These are phyloP conservation scores for Amesomyces nigricolor DNA, from an alignment of 2,329 filamentous ascomycete species.

Conservation along the genomic window DNA sequence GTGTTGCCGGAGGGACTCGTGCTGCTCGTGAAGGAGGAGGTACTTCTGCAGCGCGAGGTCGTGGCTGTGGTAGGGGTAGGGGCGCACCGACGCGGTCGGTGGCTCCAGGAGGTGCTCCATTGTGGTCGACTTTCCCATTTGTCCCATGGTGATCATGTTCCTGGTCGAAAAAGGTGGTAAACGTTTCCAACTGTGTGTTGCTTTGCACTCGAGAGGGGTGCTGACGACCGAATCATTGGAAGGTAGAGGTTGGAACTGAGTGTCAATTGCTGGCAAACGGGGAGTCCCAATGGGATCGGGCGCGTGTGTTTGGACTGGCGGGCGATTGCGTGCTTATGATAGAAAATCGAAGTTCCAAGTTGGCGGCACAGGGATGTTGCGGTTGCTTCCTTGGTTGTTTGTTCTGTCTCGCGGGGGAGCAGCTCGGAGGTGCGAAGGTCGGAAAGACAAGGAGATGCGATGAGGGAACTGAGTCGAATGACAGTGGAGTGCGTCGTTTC, in stretches of 20 bases:
- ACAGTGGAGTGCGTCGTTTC: slow-evolving; percentile 9
- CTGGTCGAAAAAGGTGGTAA: slow-evolving; percentile 6
- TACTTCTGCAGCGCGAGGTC: slow-evolving; percentile 50
- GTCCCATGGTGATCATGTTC: slow-evolving; percentile 7
- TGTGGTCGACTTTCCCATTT: slow-evolving; percentile 7
- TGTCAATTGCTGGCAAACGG: neutral
- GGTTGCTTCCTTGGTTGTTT: neutral
- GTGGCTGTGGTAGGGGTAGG: slow-evolving; percentile 32
- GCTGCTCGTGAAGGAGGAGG: slow-evolving; percentile 48
- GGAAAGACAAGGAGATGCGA: slow-evolving; percentile 2
- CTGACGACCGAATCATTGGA: slow-evolving; percentile 23
- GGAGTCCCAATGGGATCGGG: neutral
- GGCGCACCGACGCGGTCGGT: slow-evolving; percentile 10
- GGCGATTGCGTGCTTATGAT: slow-evolving; percentile 14
- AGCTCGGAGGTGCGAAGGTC: neutral
- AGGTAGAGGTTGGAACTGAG: neutral
- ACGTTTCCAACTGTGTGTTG: slow-evolving; percentile 16
- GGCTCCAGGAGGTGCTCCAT: slow-evolving; percentile 15
- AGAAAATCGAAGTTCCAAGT: neutral
- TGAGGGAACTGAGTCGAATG: slow-evolving; percentile 6
- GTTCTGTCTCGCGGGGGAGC: neutral
- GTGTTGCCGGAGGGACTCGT: slow-evolving; percentile 47
- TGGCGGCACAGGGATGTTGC: neutral
- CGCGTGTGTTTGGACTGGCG: slow-evolving; percentile 2
- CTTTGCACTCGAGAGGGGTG: slow-evolving; percentile 11